phyloP scores from a whole-genome alignment of 1,284 basidiomycete species.

The Phellinidium pouzarii region DNA sequence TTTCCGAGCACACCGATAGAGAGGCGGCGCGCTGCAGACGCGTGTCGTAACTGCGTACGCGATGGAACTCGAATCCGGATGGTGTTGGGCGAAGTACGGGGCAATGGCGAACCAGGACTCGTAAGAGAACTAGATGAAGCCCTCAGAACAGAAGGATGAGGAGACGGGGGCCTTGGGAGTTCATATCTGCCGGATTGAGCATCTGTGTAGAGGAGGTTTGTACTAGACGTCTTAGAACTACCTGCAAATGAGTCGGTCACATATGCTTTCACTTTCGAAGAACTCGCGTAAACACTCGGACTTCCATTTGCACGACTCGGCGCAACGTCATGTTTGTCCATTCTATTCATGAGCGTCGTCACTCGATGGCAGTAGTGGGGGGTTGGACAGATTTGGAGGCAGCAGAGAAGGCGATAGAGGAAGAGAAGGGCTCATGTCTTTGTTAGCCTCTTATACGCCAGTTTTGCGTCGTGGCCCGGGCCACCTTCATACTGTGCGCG shows the following conservation, averaged over 20 bases:
- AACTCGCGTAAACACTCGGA: too few species aligned
- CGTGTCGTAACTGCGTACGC: conserved; percentile 4
- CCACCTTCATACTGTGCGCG: neutral
- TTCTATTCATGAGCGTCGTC: neutral
- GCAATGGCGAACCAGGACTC: neutral
- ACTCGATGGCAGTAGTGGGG: neutral
- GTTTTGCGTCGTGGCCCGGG: neutral
- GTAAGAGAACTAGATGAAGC: neutral
- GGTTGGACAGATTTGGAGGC: neutral
- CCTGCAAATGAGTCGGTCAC: neutral
- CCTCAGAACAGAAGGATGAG: neutral
- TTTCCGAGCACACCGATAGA: neutral
- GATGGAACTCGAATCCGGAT: neutral
- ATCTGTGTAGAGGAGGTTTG: neutral
- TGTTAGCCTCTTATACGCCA: neutral
- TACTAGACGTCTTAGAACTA: neutral
- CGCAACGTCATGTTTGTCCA: neutral
- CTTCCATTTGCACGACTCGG: neutral
- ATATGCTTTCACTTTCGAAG: neutral
- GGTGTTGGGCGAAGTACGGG: neutral
- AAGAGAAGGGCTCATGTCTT: neutral
- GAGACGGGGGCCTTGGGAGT: neutral
- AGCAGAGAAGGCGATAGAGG: neutral
- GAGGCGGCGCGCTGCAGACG: conserved; percentile 7
- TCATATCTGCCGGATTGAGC: neutral